These are phyloP conservation scores for Globisporangium nodosum DNA, from an alignment of 352 stramenopile genomes.

Conservation along the genomic window DNA sequence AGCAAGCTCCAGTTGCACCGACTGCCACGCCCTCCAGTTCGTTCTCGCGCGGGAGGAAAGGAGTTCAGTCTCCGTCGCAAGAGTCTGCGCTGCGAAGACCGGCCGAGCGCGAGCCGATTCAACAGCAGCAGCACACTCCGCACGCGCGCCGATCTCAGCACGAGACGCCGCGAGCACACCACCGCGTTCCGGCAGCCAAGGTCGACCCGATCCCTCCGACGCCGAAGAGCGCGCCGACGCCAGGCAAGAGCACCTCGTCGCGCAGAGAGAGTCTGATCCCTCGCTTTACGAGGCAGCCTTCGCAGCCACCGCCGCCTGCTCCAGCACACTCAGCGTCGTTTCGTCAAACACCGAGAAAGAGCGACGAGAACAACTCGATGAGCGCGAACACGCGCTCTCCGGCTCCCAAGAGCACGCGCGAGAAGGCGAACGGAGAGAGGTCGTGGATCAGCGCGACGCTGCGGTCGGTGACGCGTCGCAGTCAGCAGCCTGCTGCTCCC, in stretches of 20 bases:
- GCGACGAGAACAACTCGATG: slow-evolving; percentile 3
- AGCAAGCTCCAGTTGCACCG: background rate
- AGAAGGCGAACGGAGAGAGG: background rate
- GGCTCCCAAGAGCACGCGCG: background rate
- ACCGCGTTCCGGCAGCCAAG: background rate
- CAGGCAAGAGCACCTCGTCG: background rate
- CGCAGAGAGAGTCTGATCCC: slow-evolving; percentile 15
- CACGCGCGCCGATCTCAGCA: background rate
- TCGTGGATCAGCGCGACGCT: slow-evolving; percentile 10
- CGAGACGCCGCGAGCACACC: background rate
- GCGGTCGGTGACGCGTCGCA: slow-evolving; percentile 4
- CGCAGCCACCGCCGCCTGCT: background rate
- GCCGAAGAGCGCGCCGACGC: slow-evolving; percentile 7
- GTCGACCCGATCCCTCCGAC: background rate
- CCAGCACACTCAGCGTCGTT: no score
- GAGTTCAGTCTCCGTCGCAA: background rate
- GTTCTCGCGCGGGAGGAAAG: slow-evolving; percentile 3
- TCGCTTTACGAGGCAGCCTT: slow-evolving; percentile 1
- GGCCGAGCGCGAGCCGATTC: slow-evolving; percentile 3
- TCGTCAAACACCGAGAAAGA: slow-evolving; percentile 2
- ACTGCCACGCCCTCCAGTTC: background rate
- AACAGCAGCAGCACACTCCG: slow-evolving; percentile 1
- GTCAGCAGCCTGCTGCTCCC: background rate
- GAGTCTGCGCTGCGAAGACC: background rate
- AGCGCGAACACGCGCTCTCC: slow-evolving; percentile 1